Base-by-base conservation (phyloP, 306 rosid species). In the Rubus parviflorus region DNA sequence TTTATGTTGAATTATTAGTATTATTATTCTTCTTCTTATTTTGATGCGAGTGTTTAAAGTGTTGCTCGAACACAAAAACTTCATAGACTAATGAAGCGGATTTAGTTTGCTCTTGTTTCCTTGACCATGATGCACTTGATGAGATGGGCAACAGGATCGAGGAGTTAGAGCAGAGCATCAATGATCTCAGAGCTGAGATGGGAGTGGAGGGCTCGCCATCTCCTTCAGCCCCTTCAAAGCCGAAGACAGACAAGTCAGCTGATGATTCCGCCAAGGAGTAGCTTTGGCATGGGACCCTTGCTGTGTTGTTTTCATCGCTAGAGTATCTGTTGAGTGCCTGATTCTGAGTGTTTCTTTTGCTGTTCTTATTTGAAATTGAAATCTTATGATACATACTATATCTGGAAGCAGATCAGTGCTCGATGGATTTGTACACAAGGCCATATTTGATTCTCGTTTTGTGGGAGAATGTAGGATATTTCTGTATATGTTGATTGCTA, bases 121-220 rank as follows among this genome's bases (percentile, higher is more conserved):
- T 83, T 86, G 51, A 86, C 81, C 56, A 10, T 10, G 16, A 73
- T 45, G 57, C 46, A 84, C 92, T 88, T 65, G 88, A 86, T 76
- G 90, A 82, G 74, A 84, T 88, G 88, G 87, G 88, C 37, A 40
- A 47, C 71, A 86, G 84, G 81, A 84, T 88, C 3, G 87, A 86
- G 11, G 88, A 86, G 82, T 43, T 88, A 58, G 90, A 82, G 82
- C 83, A 80, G 40, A 85, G 85, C 78, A 83, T 88, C 86, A 80
- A 79, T 16, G 89, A 84, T 68, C 87, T 88, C 56, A 72, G 73
- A 74, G 1, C 70, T 20, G 87, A 86, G 62, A 86, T 86, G 78
- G 89, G 84, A 70, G 80, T 75, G 60, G 89, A 83, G 38, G 82
- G 79, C 25, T 78, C 86, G 0, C 77, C 84, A 5, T 76, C 84